phyloP scores from a whole-genome alignment of 768 basidiomycete genomes.

The Pulveroboletus ravenelii region DNA sequence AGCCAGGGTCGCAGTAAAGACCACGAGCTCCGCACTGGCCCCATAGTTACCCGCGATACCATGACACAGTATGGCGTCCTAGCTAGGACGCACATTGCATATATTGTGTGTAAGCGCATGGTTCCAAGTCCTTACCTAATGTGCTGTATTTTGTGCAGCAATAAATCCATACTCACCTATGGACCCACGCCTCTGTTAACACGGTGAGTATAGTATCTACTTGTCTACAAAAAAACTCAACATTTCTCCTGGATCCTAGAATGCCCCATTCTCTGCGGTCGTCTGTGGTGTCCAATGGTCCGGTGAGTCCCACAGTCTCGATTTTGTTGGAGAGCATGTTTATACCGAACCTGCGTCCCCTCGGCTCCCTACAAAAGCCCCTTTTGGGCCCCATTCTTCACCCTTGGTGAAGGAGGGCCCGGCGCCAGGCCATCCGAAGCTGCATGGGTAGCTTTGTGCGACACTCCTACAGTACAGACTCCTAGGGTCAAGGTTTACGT shows the following conservation, averaged over 20 bases:
- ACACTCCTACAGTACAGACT: conserved; percentile 29
- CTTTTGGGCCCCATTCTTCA: conserved; percentile 65
- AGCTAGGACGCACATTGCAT: conserved; percentile 46
- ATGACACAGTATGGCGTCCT: conserved; percentile 59
- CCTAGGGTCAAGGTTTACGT: conserved; percentile 49
- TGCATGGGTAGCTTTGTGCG: conserved; percentile 49
- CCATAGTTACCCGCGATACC: conserved; percentile 43
- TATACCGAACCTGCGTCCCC: conserved; percentile 43
- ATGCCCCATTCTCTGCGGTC: conserved; percentile 69
- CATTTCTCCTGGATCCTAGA: conserved; percentile 35
- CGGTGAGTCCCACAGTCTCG: conserved; percentile 71
- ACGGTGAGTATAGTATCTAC: conserved; percentile 39
- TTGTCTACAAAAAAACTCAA: background rate
- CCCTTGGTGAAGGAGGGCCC: conserved; percentile 62
- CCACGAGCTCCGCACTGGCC: conserved; percentile 40
- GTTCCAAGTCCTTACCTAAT: background rate
- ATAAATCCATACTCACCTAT: conserved; percentile 31
- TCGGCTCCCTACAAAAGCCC: conserved; percentile 50
- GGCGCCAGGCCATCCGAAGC: conserved; percentile 59
- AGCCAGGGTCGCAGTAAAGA: conserved; percentile 25
- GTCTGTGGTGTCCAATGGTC: conserved; percentile 76
- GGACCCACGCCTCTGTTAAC: conserved; percentile 55
- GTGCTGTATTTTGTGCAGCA: conserved; percentile 21
- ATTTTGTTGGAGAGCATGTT: conserved; percentile 68
- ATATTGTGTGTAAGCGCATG: conserved; percentile 38